Evolutionary conservation across 2,329 filamentous ascomycete genomes (phyloP), one percentile per base, ranked within the genome.

Genomic region (Chaetomiaceae sp.): DNA sequence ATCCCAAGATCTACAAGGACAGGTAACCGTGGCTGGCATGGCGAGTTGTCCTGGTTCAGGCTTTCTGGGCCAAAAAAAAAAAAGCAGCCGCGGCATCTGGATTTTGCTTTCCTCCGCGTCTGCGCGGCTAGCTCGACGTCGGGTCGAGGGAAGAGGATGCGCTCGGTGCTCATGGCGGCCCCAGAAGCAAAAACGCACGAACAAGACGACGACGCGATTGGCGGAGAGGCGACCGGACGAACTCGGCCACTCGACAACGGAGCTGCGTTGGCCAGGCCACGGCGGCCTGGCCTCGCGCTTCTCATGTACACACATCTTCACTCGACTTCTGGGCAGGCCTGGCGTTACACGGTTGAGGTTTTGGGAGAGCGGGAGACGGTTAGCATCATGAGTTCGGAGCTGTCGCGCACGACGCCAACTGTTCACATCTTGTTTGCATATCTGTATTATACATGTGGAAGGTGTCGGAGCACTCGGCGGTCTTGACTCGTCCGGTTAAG

Each of bases 1-100:
- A 90, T 65, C 93, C 91, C 49, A 96, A 95, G 74, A 73, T 96
- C 49, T 96, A 93, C 69, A 94, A 94, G 72, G 87, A 94, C 65
- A 76, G 81, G 75, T 86, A 69, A 64, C 59, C 12, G 18, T 5
- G n/a, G 19, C 6, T 20, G 24, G 18, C n/a, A n/a, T n/a, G n/a
- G n/a, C n/a, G n/a, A n/a, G n/a, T n/a, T n/a, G n/a, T n/a, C n/a
- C n/a, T n/a, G n/a, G n/a, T n/a, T n/a, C n/a, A n/a, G n/a, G n/a
- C n/a, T n/a, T n/a, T n/a, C n/a, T n/a, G n/a, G n/a, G n/a, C n/a
- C n/a, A n/a, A n/a, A n/a, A n/a, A n/a, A n/a, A n/a, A n/a, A n/a
- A n/a, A n/a, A n/a, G n/a, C n/a, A n/a, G n/a, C n/a, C n/a, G n/a
- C n/a, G n/a, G n/a, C n/a, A n/a, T n/a, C n/a, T n/a, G n/a, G n/a